Percentiles rank a stretch among this genome's conserved stretches.
These are phyloP conservation scores for Cladobotryum mycophilum DNA, from an alignment of 2,329 filamentous ascomycete genomes.

Conservation along the genomic window DNA sequence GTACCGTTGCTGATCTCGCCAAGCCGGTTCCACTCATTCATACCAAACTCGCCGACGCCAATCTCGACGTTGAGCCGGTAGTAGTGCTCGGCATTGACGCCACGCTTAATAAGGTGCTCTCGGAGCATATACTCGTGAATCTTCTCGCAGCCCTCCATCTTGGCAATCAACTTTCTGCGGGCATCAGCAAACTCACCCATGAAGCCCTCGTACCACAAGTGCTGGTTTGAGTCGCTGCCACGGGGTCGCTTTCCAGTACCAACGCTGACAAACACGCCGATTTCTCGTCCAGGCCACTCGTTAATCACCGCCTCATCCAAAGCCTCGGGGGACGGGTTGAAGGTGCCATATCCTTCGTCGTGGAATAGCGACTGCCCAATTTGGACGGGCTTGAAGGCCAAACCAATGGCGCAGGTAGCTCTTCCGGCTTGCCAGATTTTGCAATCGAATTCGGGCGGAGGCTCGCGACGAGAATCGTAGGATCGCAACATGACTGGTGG, in stretches of 20 bases:
- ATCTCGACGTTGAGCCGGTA: slow-evolving; percentile 96
- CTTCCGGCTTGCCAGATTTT: slow-evolving; percentile 96
- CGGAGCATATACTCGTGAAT: slow-evolving; percentile 82
- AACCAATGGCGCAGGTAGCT: slow-evolving; percentile 83
- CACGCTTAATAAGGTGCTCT: slow-evolving; percentile 68
- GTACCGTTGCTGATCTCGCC: slow-evolving; percentile 93
- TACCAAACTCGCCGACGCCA: slow-evolving; percentile 92
- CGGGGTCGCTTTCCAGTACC: slow-evolving; percentile 82
- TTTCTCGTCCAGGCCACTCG: slow-evolving; percentile 89
- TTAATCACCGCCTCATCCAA: slow-evolving; percentile 88
- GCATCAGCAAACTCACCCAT: slow-evolving; percentile 91
- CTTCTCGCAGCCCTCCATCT: slow-evolving; percentile 91
- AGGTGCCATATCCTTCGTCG: slow-evolving; percentile 85
- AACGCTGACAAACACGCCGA: slow-evolving; percentile 87
- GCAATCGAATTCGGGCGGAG: slow-evolving; percentile 84
- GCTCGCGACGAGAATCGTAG: slow-evolving; percentile 90
- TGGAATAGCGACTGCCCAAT: slow-evolving; percentile 92
- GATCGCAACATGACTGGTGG: slow-evolving; percentile 74
- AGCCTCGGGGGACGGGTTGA: slow-evolving; percentile 79
- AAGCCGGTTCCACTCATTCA: slow-evolving; percentile 97
- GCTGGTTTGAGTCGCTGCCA: slow-evolving; percentile 59
- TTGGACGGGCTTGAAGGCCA: slow-evolving; percentile 93
- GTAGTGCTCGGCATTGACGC: slow-evolving; percentile 84
- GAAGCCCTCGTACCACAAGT: slow-evolving; percentile 92
- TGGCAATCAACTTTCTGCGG: slow-evolving; percentile 71